These are phyloP conservation scores for Pichia sp. DNA, from an alignment of 1,139 yeast genomes.

Conservation along the genomic window DNA sequence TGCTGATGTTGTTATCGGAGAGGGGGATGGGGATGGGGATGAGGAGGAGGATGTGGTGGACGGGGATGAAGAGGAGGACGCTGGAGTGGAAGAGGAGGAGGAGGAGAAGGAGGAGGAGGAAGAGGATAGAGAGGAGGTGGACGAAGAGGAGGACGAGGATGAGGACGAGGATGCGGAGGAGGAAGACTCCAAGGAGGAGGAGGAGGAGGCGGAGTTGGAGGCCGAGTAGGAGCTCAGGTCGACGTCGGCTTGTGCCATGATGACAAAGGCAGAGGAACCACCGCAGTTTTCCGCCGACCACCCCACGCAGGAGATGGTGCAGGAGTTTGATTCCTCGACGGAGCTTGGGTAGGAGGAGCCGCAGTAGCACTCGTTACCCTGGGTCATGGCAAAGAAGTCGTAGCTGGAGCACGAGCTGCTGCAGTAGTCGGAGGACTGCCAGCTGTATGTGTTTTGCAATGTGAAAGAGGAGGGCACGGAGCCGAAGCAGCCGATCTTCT, in stretches of 20 bases:
- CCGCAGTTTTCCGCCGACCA: slow-evolving; percentile 37
- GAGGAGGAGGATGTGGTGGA: slow-evolving; percentile 21
- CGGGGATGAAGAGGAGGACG: slow-evolving; percentile 16
- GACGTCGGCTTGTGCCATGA: slow-evolving; percentile 32
- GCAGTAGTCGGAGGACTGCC: slow-evolving; percentile 52
- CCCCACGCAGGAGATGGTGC: slow-evolving; percentile 35
- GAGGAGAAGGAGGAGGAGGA: slow-evolving; percentile 19
- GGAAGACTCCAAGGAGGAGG: slow-evolving; percentile 13
- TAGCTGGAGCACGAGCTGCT: slow-evolving; percentile 41
- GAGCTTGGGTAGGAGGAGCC: slow-evolving; percentile 49
- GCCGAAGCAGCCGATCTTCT: slow-evolving; percentile 34
- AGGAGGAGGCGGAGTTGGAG: slow-evolving; percentile 17
- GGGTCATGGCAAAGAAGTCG: slow-evolving; percentile 54
- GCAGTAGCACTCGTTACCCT: slow-evolving; percentile 63
- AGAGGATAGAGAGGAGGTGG: slow-evolving; percentile 29
- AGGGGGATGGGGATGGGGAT: slow-evolving; percentile 20
- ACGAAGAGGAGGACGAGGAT: slow-evolving; percentile 6
- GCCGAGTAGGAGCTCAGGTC: slow-evolving; percentile 23
- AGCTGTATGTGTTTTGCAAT: slow-evolving; percentile 38
- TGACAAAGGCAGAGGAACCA: slow-evolving; percentile 39
- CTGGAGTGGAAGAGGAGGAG: slow-evolving; percentile 5
- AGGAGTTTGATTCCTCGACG: slow-evolving; percentile 30
- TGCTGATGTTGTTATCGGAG: slow-evolving; percentile 16
- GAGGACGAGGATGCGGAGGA: slow-evolving; percentile 29
- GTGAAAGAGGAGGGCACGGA: slow-evolving; percentile 36